Percentiles rank a stretch among this genome's conserved stretches.
These are phyloP conservation scores for Hura crepitans DNA, from an alignment of 441 rosid genomes.

Conservation along the genomic window DNA sequence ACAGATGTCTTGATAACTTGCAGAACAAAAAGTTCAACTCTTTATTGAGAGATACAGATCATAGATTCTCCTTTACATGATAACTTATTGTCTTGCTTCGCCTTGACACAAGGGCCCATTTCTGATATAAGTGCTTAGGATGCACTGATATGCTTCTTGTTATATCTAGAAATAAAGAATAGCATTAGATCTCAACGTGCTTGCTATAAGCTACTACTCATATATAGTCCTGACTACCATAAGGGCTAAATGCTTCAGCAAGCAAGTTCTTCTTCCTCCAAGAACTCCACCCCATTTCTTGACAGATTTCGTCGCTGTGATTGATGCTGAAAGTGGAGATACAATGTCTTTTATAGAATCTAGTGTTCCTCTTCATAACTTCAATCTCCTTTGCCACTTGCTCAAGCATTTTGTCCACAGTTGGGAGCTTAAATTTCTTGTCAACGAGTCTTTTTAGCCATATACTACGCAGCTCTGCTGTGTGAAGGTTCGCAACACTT, in stretches of 20 bases:
- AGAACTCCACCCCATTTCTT: slow-evolving; percentile 74
- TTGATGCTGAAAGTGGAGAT: slow-evolving; percentile 84
- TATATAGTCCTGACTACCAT: slow-evolving; percentile 58
- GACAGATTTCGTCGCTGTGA: slow-evolving; percentile 71
- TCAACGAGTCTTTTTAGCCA: slow-evolving; percentile 64
- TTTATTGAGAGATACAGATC: not conserved
- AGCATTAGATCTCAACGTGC: not conserved
- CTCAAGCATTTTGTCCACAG: slow-evolving; percentile 53
- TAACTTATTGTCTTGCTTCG: not conserved
- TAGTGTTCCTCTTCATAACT: slow-evolving; percentile 50
- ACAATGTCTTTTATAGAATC: slow-evolving; percentile 78
- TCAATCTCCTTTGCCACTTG: slow-evolving; percentile 49
- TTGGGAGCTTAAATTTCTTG: slow-evolving; percentile 59
- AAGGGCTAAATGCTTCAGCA: slow-evolving; percentile 71
- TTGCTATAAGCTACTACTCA: not conserved
- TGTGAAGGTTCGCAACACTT: slow-evolving; percentile 68
- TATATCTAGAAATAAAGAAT: slow-evolving; percentile 4
- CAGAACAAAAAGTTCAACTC: not conserved
- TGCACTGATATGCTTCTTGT: slow-evolving; percentile 1
- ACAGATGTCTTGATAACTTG: not conserved
- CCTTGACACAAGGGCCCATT: not conserved
- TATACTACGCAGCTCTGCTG: slow-evolving; percentile 66
- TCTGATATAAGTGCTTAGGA: not conserved
- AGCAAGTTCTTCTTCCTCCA: slow-evolving; percentile 63
- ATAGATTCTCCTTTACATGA: not conserved